Evolutionary conservation across 2,329 filamentous ascomycete genomes (phyloP).

Genomic region (Hymenoscyphus linearis): DNA sequence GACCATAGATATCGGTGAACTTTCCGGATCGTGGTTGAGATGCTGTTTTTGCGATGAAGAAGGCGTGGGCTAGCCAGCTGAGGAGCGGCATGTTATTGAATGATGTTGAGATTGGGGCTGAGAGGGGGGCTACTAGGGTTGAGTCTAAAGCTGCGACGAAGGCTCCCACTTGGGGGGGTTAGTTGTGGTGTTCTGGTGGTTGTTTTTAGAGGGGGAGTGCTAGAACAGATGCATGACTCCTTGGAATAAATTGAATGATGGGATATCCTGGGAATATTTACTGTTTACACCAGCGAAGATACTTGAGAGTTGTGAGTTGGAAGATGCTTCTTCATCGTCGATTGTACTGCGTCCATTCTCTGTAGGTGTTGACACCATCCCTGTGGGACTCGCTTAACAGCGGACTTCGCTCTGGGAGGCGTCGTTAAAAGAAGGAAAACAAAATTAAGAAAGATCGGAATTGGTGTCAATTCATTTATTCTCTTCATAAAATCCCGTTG

Average conservation of each 20-base stretch:
- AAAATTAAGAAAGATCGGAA: too few relatives aligned
- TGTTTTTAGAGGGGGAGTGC: too few relatives aligned
- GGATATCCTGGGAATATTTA: background rate
- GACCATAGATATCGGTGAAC: slow-evolving; percentile 63
- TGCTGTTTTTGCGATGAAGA: slow-evolving; percentile 65
- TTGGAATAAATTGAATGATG: background rate
- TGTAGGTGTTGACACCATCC: background rate
- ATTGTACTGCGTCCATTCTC: background rate
- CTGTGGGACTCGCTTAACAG: background rate
- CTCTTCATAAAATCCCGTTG: too few relatives aligned
- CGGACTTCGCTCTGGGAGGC: background rate
- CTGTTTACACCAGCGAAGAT: background rate
- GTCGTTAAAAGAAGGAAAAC: too few relatives aligned
- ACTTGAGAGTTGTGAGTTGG: background rate
- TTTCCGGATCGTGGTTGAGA: slow-evolving; percentile 70
- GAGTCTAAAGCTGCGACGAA: slow-evolving; percentile 37
- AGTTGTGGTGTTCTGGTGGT: too few relatives aligned
- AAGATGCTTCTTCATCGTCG: background rate
- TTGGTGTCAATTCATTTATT: too few relatives aligned
- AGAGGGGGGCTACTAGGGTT: slow-evolving; percentile 55
- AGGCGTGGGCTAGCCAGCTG: slow-evolving; percentile 65
- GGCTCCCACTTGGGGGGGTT: slow-evolving; percentile 6
- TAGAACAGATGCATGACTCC: too few relatives aligned
- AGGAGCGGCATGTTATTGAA: slow-evolving; percentile 56
- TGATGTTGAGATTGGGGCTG: slow-evolving; percentile 52